Conservation (phyloP, 306 rosid genomes). For the Prunus mongolica region DNA sequence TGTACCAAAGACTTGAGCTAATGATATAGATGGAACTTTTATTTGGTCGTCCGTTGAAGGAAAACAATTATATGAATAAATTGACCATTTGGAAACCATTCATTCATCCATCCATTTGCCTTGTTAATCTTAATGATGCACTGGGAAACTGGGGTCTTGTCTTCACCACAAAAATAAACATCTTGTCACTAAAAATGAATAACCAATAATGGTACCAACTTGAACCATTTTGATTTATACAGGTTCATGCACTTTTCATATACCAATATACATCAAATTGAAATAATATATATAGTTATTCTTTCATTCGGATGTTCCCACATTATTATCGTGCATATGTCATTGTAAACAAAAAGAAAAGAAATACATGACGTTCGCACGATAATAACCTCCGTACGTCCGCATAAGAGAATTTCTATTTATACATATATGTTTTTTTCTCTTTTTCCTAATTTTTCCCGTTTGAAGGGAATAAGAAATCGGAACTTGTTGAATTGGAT, state of each 20-base stretch:
- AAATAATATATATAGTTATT: not conserved
- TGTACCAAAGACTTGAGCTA: not conserved
- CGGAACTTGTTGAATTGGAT: not conserved
- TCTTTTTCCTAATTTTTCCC: not conserved
- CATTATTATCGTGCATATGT: too few species aligned
- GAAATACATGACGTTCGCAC: too few species aligned
- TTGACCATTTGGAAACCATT: too few species aligned
- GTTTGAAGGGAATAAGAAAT: not conserved
- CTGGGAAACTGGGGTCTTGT: not conserved
- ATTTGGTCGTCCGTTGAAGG: not conserved
- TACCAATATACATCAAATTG: not conserved
- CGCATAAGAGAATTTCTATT: too few species aligned
- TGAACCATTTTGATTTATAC: slow-evolving; percentile 16
- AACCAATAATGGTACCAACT: not conserved
- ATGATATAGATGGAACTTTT: not conserved
- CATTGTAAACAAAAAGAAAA: accelerated
- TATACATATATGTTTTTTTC: not conserved
- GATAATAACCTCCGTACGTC: too few species aligned
- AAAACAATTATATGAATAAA: too few species aligned
- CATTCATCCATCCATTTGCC: not conserved
- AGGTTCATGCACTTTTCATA: slow-evolving; percentile 25
- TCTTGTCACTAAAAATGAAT: not conserved
- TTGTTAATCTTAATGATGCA: not conserved
- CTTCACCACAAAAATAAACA: not conserved
- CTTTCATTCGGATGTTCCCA: accelerated